Base-by-base conservation (phyloP, 176 grass and related monocot genomes). In the Oryza australiensis region DNA sequence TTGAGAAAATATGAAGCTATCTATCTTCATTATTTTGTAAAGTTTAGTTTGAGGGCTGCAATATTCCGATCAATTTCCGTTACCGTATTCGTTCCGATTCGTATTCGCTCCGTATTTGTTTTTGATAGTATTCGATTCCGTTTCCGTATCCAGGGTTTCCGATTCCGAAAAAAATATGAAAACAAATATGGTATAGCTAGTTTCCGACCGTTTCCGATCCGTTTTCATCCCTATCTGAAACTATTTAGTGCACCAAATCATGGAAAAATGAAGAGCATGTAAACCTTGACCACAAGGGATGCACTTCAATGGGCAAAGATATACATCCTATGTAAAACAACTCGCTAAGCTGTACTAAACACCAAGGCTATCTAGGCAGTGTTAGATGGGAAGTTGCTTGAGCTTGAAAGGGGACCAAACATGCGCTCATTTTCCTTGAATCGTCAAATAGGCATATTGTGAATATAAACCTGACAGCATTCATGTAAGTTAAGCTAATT, bases 401-500 rank as follows among this genome's bases (percentile, higher is more conserved):
- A 5, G 22, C 5, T 59, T 9, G 53, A 5, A 59, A 9, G 22
- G 7, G 53, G 9, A n/a, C 53, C 53, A 8, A 59, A 12, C 22
- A 23, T 23, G 53, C 53, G 22, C 53, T 68, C 28, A 41, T 38
- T 53, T 68, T 15, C 29, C 29, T 51, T 53, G 22, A 51, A 80
- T 57, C 0, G 26, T 80, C 12, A 80, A 11, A 65, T 51, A 45
- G 12, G 10, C 13, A 81, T 65, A 63, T 55, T 20, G 49, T 64
- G 70, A 48, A 13, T 55, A 71, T 43, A 51, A 64, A 76, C 18
- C 24, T 11, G 4, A 65, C 22, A 53, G 0, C 63, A 65, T 81
- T 71, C 33, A 76, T 71, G 75, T 33, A 81, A 34, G 10, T 27
- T 6, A 64, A 64, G 75, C 66, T 64, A 29, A 16, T 26, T 46